phyloP scores from a whole-genome alignment of 306 rosid species.

The Cucurbita argyrosperma region DNA sequence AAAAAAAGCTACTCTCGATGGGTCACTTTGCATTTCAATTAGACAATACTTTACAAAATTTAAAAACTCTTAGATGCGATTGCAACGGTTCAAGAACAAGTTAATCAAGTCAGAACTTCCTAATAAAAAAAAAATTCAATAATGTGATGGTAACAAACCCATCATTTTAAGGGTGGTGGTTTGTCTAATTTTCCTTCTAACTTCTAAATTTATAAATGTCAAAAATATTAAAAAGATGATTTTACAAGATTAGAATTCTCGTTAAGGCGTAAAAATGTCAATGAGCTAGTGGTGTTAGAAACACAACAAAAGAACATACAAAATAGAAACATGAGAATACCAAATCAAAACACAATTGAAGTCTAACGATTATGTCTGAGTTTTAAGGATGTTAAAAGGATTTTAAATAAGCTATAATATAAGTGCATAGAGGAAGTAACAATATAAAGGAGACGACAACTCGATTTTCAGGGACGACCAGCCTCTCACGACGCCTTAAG shows the following conservation, averaged over 20 bases:
- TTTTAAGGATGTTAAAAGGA: background rate
- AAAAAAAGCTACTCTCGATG: too few species aligned
- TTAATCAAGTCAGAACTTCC: too few species aligned
- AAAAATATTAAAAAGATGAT: background rate
- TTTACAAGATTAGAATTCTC: background rate
- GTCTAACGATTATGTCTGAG: background rate
- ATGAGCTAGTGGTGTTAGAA: background rate
- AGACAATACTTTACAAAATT: too few species aligned
- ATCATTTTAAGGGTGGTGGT: too few species aligned
- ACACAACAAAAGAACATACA: background rate
- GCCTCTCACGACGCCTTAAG: constrained; percentile 38
- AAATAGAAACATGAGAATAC: background rate
- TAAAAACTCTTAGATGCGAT: too few species aligned
- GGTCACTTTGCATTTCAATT: too few species aligned
- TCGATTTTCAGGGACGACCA: background rate
- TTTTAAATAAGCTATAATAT: background rate
- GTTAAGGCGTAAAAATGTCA: background rate
- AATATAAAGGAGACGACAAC: background rate
- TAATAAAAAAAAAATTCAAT: too few species aligned
- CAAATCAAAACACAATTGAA: background rate
- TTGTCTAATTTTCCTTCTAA: background rate
- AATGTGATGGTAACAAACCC: too few species aligned
- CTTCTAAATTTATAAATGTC: background rate
- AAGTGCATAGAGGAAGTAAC: background rate
- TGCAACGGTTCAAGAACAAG: too few species aligned